phyloP scores from a whole-genome alignment of 441 rosid species.

The Biscutella laevigata region DNA sequence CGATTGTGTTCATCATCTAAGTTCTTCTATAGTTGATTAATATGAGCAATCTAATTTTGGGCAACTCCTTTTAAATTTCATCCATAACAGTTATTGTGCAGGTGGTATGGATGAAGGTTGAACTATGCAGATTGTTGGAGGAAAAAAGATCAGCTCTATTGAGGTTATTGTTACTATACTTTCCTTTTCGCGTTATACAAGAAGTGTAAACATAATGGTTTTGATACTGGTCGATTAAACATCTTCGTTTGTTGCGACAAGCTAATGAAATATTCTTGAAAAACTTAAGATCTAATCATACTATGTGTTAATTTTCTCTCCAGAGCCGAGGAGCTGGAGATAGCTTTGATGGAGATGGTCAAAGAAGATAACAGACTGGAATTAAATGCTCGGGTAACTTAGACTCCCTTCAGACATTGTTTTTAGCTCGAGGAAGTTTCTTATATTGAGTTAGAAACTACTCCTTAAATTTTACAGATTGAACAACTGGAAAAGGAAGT shows the following conservation, averaged over 20 bases:
- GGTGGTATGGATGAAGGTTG: conserved; percentile 66
- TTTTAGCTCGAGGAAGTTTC: neutral
- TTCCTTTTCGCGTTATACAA: conserved; percentile 3
- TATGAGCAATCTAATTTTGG: neutral
- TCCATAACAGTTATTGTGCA: conserved; percentile 45
- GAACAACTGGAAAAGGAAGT: conserved; percentile 56
- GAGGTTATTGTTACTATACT: conserved; percentile 35
- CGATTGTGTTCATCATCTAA: conserved; percentile 5
- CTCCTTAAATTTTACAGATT: conserved; percentile 37
- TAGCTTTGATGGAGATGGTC: conserved; percentile 67
- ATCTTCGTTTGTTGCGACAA: neutral
- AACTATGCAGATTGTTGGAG: conserved; percentile 56
- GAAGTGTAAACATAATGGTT: neutral
- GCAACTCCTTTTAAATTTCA: conserved; percentile 47
- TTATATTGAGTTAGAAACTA: too few relatives aligned
- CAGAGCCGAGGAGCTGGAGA: conserved; percentile 73
- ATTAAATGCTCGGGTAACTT: conserved; percentile 51
- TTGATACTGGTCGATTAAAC: neutral
- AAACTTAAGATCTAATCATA: neutral
- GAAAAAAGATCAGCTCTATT: conserved; percentile 57
- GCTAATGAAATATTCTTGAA: neutral
- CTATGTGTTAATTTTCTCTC: conserved; percentile 9
- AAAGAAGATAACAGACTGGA: conserved; percentile 55
- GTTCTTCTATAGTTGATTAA: neutral
- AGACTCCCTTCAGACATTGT: conserved; percentile 4